phyloP scores from a whole-genome alignment of 768 basidiomycete genomes.

The Crucibulum laeve region DNA sequence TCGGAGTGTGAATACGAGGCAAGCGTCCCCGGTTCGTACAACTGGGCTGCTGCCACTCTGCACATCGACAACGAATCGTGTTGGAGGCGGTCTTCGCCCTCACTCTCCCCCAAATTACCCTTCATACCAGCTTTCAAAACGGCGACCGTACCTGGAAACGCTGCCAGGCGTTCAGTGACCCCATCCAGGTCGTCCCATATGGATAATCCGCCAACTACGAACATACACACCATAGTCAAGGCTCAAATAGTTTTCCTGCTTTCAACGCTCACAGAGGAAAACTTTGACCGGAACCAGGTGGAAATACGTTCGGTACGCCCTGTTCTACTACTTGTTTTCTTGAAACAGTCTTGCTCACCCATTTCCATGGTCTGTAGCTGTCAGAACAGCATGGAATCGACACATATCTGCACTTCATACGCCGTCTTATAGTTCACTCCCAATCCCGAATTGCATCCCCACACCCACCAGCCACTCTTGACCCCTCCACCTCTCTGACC shows the following conservation, averaged over 20 bases:
- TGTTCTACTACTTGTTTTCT: background rate
- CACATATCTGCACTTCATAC: conserved; percentile 96
- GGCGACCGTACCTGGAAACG: conserved; percentile 69
- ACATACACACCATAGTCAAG: conserved; percentile 90
- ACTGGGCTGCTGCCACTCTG: conserved; percentile 30
- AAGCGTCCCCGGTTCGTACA: too few relatives aligned
- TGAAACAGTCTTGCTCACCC: conserved; percentile 7
- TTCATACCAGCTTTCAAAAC: conserved; percentile 51
- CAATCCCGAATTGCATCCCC: conserved; percentile 63
- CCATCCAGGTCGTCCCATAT: conserved; percentile 81
- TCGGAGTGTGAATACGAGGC: conserved; percentile 26
- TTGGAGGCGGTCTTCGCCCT: conserved; percentile 36
- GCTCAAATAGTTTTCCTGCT: conserved; percentile 98
- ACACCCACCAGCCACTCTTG: conserved; percentile 59
- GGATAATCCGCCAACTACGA: conserved; percentile 82
- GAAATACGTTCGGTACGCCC: conserved; percentile 93
- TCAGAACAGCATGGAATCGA: conserved; percentile 96
- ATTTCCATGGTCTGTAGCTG: conserved; percentile 49
- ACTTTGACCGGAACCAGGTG: conserved; percentile 88
- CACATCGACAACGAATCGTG: conserved; percentile 37
- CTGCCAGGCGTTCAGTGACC: conserved; percentile 68
- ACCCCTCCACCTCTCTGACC: conserved; percentile 72
- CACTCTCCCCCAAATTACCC: conserved; percentile 32
- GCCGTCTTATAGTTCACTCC: conserved; percentile 88
- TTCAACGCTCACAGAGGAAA: conserved; percentile 94